These are phyloP conservation scores for Nymphaea thermarum DNA, from an alignment of 164 flowering plant genomes.

Conservation along the genomic window DNA sequence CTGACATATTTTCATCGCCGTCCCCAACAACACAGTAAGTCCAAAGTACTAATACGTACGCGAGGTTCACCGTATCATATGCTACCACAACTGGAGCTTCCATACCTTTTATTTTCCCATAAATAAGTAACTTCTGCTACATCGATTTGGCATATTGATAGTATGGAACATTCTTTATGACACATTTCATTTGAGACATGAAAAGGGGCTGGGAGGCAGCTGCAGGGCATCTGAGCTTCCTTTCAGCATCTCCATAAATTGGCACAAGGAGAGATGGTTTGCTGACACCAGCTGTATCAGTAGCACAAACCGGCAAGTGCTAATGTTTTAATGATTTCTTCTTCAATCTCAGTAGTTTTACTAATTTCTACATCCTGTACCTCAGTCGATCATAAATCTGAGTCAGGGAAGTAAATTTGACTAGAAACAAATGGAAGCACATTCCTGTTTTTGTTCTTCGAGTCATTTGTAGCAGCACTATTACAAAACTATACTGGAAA, in stretches of 20 bases:
- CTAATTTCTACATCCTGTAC: conserved; percentile 2
- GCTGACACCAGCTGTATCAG: conserved; percentile 7
- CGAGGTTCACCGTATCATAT: too few species aligned
- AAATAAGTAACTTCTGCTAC: too few species aligned
- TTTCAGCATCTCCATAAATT: conserved; percentile 11
- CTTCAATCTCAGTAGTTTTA: conserved; percentile 6
- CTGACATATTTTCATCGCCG: too few species aligned
- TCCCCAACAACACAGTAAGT: too few species aligned
- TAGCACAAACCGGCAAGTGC: conserved; percentile 15
- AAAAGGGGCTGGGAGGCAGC: conserved; percentile 7
- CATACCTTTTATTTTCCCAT: too few species aligned
- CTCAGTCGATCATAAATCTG: conserved; percentile 9
- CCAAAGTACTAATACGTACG: too few species aligned
- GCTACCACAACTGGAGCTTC: too few species aligned
- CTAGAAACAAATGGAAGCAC: not conserved
- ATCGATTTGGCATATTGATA: not conserved
- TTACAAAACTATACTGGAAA: conserved; percentile 7
- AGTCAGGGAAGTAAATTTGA: conserved; percentile 4
- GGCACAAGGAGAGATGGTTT: conserved; percentile 8
- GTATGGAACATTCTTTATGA: not conserved
- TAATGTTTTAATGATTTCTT: conserved; percentile 3
- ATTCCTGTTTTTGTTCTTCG: conserved; percentile 2
- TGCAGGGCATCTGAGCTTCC: conserved; percentile 9
- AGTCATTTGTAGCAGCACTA: conserved; percentile 3
- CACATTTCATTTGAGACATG: not conserved